Conservation (phyloP, 352 stramenopile species). For the Globisporangium carolinianum region DNA sequence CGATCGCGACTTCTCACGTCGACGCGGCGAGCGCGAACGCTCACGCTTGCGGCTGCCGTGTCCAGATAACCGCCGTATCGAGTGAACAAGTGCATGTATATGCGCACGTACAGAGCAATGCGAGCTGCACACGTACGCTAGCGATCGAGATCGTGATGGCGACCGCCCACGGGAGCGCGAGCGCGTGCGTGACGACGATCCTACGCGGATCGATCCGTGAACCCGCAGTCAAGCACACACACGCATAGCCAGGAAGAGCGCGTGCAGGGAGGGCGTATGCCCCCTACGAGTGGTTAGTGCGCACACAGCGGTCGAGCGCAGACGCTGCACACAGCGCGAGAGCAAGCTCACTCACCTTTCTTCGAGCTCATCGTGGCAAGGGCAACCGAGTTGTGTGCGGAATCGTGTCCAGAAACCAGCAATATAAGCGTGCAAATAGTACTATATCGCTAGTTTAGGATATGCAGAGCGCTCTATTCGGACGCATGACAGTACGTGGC, state of each 20-base stretch:
- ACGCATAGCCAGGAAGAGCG: conserved; percentile 10
- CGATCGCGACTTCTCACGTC: conserved; percentile 5
- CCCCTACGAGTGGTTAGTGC: conserved; percentile 13
- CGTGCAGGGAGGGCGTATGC: neutral
- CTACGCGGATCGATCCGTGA: conserved; percentile 15
- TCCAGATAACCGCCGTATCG: conserved; percentile 2
- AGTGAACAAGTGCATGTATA: neutral
- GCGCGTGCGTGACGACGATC: conserved; percentile 14
- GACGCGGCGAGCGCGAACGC: conserved; percentile 3
- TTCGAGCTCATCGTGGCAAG: neutral
- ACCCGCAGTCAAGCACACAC: neutral
- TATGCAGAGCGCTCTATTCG: too few relatives aligned
- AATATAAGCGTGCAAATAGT: too few relatives aligned
- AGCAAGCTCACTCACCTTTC: neutral
- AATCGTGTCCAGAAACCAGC: too few relatives aligned
- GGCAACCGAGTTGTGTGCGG: too few relatives aligned
- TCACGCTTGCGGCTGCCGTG: neutral
- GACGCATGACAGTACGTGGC: too few relatives aligned
- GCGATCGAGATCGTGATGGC: conserved; percentile 13
- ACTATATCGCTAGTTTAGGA: too few relatives aligned
- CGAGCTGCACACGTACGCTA: neutral
- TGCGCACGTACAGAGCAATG: neutral
- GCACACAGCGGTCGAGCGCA: neutral
- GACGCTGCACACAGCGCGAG: neutral
- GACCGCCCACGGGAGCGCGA: conserved; percentile 19